Evolutionary conservation across 2,329 filamentous ascomycete species (phyloP).

Genomic region (Aspergillus sp.): DNA sequence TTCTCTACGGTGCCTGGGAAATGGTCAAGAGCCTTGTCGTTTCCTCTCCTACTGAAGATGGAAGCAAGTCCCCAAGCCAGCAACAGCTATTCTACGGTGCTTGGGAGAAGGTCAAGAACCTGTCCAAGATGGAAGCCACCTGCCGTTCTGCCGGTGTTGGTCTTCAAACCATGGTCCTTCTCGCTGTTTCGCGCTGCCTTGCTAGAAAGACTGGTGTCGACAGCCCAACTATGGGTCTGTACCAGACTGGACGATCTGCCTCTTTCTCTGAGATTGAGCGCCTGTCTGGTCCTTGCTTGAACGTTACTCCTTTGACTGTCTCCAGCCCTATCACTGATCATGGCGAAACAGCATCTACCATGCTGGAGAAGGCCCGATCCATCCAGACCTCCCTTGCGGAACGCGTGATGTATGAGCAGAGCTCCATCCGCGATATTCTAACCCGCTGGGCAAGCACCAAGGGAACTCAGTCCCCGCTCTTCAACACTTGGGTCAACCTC

Average conservation of each 20-base stretch:
- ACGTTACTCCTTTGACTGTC: constrained; percentile 23
- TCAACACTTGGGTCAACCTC: constrained; percentile 30
- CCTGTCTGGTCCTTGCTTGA: constrained; percentile 25
- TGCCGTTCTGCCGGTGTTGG: constrained; percentile 15
- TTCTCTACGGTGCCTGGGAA: neutral
- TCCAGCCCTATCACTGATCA: constrained; percentile 3
- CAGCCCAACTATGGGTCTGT: constrained; percentile 25
- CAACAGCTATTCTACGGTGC: constrained; percentile 17
- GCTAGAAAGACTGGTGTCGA: constrained; percentile 11
- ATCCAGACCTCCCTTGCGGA: constrained; percentile 21
- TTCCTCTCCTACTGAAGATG: too few species aligned
- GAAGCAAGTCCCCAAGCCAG: neutral
- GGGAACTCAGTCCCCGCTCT: constrained; percentile 10
- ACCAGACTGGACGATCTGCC: constrained; percentile 27
- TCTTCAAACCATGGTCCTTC: constrained; percentile 24
- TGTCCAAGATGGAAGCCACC: constrained; percentile 15
- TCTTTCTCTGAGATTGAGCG: constrained; percentile 20
- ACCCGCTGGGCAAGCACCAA: constrained; percentile 8
- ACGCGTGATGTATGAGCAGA: constrained; percentile 24
- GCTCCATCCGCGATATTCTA: constrained; percentile 20
- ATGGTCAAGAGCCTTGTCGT: too few species aligned
- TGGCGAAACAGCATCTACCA: neutral
- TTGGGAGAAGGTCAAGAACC: constrained; percentile 17
- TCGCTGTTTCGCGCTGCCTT: constrained; percentile 22
- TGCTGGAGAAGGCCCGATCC: constrained; percentile 8